phyloP scores from a whole-genome alignment of 2,329 filamentous ascomycete genomes.

The Cytospora piceicola region DNA sequence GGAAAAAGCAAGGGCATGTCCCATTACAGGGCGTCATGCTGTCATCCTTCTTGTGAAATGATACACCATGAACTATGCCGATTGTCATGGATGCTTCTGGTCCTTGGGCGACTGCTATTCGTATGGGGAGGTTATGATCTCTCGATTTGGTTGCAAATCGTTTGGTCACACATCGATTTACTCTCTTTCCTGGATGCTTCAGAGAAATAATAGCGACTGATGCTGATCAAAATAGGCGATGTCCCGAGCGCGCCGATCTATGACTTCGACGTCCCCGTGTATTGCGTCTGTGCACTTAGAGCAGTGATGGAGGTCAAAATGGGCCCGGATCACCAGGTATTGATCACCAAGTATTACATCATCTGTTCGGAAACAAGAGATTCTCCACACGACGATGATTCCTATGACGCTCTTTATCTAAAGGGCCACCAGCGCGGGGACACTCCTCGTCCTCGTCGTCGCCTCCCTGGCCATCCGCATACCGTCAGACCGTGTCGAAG shows the following conservation, averaged over 20 bases:
- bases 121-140: neutral
- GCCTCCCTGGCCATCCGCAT: neutral
- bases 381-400: neutral
- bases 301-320: neutral
- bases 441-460: neutral
- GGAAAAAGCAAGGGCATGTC: slow-evolving; percentile 20
- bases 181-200: neutral
- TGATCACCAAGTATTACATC: neutral
- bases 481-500: neutral
- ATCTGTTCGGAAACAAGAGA: neutral
- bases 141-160: neutral
- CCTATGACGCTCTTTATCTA: neutral
- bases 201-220: neutral
- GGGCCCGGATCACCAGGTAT: neutral
- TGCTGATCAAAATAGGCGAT: neutral
- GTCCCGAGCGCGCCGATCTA: neutral
- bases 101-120: neutral
- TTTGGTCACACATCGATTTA: neutral
- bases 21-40: slow-evolving; percentile 24
- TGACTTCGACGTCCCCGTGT: neutral
- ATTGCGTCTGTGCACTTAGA: neutral
- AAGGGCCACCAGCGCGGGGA: neutral
- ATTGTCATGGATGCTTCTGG: neutral
- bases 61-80: slow-evolving; percentile 6
- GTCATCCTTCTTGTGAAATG: slow-evolving; percentile 17